phyloP scores from a whole-genome alignment of 129 eudicot species.

The Saussurea involucrata region DNA sequence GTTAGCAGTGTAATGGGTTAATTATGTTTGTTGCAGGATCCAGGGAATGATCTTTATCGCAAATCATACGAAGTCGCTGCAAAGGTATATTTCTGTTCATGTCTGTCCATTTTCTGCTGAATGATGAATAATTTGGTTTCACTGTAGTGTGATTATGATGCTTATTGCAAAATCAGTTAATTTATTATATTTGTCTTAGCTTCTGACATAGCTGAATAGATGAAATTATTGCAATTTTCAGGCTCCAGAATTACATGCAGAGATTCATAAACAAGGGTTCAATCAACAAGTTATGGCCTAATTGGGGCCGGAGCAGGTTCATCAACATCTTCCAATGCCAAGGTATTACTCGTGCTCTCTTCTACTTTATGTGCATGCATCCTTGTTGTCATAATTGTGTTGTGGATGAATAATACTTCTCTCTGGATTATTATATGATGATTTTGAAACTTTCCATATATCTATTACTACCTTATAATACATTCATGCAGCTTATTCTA shows the following conservation, averaged over 20 bases:
- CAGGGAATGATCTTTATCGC: conserved; percentile 64
- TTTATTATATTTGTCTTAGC: not conserved
- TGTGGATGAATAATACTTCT: too few species aligned
- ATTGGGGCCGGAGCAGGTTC: conserved; percentile 50
- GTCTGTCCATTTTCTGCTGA: not conserved
- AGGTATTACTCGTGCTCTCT: too few species aligned
- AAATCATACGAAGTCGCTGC: conserved; percentile 75
- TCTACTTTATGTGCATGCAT: too few species aligned
- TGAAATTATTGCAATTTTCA: conserved; percentile 20
- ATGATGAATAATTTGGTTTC: not conserved
- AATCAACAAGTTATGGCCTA: conserved; percentile 55
- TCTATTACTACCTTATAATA: too few species aligned
- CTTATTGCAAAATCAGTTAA: not conserved
- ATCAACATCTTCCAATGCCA: too few species aligned
- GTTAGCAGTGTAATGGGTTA: not conserved
- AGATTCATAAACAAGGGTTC: conserved; percentile 67
- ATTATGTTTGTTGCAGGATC: conserved; percentile 55
- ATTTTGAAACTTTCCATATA: too few species aligned
- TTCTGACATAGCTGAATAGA: conserved; percentile 3
- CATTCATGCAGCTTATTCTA: too few species aligned
- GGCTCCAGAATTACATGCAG: conserved; percentile 88
- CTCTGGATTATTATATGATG: too few species aligned
- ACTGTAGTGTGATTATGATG: not conserved
- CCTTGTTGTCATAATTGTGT: too few species aligned
- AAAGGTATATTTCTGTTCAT: conserved; percentile 46